These are phyloP conservation scores for Petrea volubilis DNA, from an alignment of 257 asterid genomes.

Conservation along the genomic window DNA sequence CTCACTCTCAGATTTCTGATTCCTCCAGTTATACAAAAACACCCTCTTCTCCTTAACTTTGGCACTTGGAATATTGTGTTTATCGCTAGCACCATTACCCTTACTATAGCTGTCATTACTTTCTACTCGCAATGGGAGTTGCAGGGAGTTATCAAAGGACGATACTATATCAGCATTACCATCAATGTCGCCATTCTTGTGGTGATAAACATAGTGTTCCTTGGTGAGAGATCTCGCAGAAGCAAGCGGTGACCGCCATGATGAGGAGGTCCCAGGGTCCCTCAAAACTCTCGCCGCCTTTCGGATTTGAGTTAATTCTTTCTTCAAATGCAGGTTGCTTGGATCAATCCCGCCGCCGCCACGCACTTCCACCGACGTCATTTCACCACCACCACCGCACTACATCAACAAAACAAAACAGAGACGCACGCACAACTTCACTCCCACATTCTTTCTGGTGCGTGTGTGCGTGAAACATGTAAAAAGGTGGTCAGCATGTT, in stretches of 20 bases:
- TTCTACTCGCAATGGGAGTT: conserved; percentile 12
- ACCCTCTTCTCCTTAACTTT: conserved; percentile 59
- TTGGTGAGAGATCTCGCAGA: conserved; percentile 75
- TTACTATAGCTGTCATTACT: conserved; percentile 14
- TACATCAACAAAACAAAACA: conserved; percentile 8
- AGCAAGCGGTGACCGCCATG: conserved; percentile 79
- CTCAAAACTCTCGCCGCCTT: conserved; percentile 82
- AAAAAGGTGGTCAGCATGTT: not conserved
- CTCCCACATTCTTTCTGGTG: not conserved
- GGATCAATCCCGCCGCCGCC: conserved; percentile 53
- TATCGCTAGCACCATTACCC: conserved; percentile 28
- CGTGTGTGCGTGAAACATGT: not conserved
- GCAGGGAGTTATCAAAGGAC: conserved; percentile 30
- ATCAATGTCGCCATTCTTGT: conserved; percentile 34
- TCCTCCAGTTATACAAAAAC: conserved; percentile 82
- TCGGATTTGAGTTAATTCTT: conserved; percentile 84
- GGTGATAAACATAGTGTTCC: conserved; percentile 65
- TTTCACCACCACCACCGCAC: not conserved
- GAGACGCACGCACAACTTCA: not conserved
- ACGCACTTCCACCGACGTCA: conserved; percentile 36
- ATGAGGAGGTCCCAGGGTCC: conserved; percentile 92
- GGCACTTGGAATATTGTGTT: conserved; percentile 26
- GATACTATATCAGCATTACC: conserved; percentile 38
- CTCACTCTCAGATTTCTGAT: conserved; percentile 74
- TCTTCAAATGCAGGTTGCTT: conserved; percentile 95